Evolutionary conservation across 2,329 filamentous ascomycete species (phyloP), one percentile per base, ranked within the genome.

Genomic region (Colletotrichum melonis): DNA sequence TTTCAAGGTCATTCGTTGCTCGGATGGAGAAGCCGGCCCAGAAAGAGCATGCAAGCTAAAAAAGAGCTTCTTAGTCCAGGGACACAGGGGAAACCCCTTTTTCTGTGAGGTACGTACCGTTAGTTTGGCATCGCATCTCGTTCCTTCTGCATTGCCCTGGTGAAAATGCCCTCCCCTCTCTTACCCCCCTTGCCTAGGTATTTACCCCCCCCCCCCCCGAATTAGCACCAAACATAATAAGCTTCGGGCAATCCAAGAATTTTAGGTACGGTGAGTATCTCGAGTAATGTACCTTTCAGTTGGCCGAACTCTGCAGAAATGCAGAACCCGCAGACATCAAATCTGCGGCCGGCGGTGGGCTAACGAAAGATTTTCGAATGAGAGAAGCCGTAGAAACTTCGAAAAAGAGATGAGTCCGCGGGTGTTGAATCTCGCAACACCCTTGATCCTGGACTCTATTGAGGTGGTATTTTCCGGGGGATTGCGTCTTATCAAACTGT

Each of bases 381-480:
- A 38, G 30, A 28, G 9, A 52, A 11, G n/a, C 28, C n/a, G 26
- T 26, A 67, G 49, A 73, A 68, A 69, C 54, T 70, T 55, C 24
- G 4, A 38, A 35, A 16, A 56, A 65, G 60, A 73, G 70, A 70
- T 69, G 69, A 69, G 59, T 24, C n/a, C 28, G 64, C 60, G 46
- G 49, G 60, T 64, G 24, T 62, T 49, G 42, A 67, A 60, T 62
- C 32, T 35, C 35, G 26, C 42, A 38, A 52, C n/a, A 70, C 35
- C 70, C 70, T 57, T 70, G 70, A 70, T 73, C 67, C 70, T 8
- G 46, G 70, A 64, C 60, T 62, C 60, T 60, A 35, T 70, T 62
- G 55, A 66, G 70, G 67, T 69, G 67, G 60, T 73, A 65, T 73
- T 65, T 66, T 66, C 70, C 55, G 67, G 70, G 70, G 70, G 38